Percentiles rank a stretch among this genome's conserved stretches.
Conservation (phyloP, 495 filamentous ascomycete genomes). For the Oleoguttula mirabilis region DNA sequence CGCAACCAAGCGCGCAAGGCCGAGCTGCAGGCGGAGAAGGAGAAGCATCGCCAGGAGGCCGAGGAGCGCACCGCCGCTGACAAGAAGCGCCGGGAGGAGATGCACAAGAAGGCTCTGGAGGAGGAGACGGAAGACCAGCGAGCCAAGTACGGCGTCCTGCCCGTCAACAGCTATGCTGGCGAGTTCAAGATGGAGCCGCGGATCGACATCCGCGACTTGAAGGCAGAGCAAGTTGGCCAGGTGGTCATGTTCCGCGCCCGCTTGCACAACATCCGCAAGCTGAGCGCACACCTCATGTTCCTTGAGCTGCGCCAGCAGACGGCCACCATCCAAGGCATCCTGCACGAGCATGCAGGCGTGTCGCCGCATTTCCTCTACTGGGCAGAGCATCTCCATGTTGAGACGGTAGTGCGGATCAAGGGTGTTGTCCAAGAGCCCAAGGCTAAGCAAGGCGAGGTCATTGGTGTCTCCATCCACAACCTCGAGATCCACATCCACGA, state of each 20-base stretch:
- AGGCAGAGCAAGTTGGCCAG: slow-evolving; percentile 46
- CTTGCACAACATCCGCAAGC: slow-evolving; percentile 74
- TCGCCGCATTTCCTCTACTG: slow-evolving; percentile 51
- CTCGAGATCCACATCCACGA: slow-evolving; percentile 34
- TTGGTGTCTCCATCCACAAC: slow-evolving; percentile 29
- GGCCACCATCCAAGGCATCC: slow-evolving; percentile 70
- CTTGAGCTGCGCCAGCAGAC: slow-evolving; percentile 76
- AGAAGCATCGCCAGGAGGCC: slow-evolving; percentile 24
- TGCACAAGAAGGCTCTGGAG: slow-evolving; percentile 23
- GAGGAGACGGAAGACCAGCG: slow-evolving; percentile 29
- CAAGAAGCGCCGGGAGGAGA: slow-evolving; percentile 23
- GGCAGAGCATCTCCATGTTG: slow-evolving; percentile 57
- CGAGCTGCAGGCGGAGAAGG: slow-evolving; percentile 26
- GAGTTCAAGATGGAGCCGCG: slow-evolving; percentile 33
- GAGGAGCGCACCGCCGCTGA: slow-evolving; percentile 25
- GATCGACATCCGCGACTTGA: slow-evolving; percentile 20
- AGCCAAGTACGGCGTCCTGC: slow-evolving; percentile 27
- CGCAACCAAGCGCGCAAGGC: slow-evolving; percentile 32
- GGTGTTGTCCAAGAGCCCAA: slow-evolving; percentile 36
- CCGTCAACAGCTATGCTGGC: slow-evolving; percentile 33
- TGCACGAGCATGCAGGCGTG: slow-evolving; percentile 44
- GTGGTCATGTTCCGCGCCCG: slow-evolving; percentile 69
- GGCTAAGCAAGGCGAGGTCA: slow-evolving; percentile 41
- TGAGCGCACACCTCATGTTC: slow-evolving; percentile 87
- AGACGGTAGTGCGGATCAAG: slow-evolving; percentile 48